These are phyloP conservation scores for Infundibulicybe gibba DNA, from an alignment of 768 basidiomycete species.

Conservation along the genomic window DNA sequence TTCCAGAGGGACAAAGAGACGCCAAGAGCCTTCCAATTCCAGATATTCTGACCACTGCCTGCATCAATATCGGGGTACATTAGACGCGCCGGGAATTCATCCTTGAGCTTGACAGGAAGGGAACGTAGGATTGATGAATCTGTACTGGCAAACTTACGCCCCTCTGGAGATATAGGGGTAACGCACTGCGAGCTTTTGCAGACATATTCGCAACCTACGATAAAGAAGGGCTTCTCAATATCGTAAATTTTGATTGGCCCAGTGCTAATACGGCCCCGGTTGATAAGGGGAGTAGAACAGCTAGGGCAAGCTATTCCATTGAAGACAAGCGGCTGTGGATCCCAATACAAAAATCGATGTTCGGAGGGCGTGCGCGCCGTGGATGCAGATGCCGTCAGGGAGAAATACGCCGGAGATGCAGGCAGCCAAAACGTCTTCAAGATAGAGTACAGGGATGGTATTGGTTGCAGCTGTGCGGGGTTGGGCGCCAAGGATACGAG, in stretches of 20 bases:
- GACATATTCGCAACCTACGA: constrained; percentile 81
- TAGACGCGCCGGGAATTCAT: constrained; percentile 71
- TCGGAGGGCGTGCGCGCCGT: constrained; percentile 67
- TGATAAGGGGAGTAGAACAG: constrained; percentile 56
- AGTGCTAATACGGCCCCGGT: constrained; percentile 68
- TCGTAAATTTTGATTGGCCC: constrained; percentile 81
- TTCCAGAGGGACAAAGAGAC: constrained; percentile 73
- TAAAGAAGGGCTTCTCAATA: constrained; percentile 74
- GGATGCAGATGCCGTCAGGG: constrained; percentile 69
- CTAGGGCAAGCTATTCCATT: constrained; percentile 75
- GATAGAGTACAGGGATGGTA: constrained; percentile 71
- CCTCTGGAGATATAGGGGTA: constrained; percentile 40
- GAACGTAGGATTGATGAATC: constrained; percentile 70
- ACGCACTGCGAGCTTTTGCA: constrained; percentile 54
- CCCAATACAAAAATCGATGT: constrained; percentile 85
- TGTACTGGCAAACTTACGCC: constrained; percentile 67
- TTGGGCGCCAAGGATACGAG: constrained; percentile 59
- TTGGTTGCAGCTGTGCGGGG: constrained; percentile 42
- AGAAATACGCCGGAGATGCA: constrained; percentile 72
- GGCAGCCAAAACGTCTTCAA: constrained; percentile 86
- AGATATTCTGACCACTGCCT: constrained; percentile 55
- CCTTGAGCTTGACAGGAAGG: constrained; percentile 61
- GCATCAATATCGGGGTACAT: constrained; percentile 55
- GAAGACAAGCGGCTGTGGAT: constrained; percentile 78
- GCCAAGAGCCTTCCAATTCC: constrained; percentile 78